Percentiles rank a stretch among this genome's conserved stretches.
Evolutionary conservation across 306 rosid species (phyloP).

Genomic region (Cajanus cajan): DNA sequence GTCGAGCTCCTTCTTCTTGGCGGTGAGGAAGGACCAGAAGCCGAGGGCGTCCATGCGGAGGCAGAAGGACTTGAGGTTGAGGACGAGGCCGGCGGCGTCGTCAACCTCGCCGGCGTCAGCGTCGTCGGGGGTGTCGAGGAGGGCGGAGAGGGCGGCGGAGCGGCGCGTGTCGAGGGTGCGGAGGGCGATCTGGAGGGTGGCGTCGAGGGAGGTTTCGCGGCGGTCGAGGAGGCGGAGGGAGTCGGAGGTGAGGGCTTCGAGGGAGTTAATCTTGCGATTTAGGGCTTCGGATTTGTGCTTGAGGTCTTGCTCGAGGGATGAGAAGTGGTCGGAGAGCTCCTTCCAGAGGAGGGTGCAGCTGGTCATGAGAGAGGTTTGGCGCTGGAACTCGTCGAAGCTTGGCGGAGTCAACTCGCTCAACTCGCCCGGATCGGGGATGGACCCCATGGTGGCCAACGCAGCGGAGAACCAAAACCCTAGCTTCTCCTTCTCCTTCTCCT

Average conservation of each 20-base stretch:
- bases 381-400: conserved; percentile 88
- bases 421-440: conserved; percentile 99
- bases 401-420: conserved; percentile 72
- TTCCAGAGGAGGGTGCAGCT: conserved; percentile 97
- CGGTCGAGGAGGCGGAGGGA: conserved; percentile 68
- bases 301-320: conserved; percentile 68
- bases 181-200: conserved; percentile 71
- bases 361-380: conserved; percentile 94
- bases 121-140: neutral
- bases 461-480: no score
- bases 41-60: conserved; percentile 70
- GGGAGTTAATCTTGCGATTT: conserved; percentile 52
- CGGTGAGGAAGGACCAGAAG: conserved; percentile 73
- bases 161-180: conserved; percentile 58
- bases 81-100: conserved; percentile 61
- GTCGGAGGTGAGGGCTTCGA: conserved; percentile 62
- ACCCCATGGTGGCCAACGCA: conserved; percentile 59
- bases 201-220: conserved; percentile 75
- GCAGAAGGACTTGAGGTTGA: conserved; percentile 63
- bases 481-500: no score
- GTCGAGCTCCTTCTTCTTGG: conserved; percentile 84
- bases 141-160: conserved; percentile 51
- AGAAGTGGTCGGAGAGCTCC: conserved; percentile 93
- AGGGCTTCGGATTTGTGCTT: conserved; percentile 74
- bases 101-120: conserved; percentile 59